phyloP scores from a whole-genome alignment of 2,329 filamentous ascomycete species.

The Botryotinia convoluta region DNA sequence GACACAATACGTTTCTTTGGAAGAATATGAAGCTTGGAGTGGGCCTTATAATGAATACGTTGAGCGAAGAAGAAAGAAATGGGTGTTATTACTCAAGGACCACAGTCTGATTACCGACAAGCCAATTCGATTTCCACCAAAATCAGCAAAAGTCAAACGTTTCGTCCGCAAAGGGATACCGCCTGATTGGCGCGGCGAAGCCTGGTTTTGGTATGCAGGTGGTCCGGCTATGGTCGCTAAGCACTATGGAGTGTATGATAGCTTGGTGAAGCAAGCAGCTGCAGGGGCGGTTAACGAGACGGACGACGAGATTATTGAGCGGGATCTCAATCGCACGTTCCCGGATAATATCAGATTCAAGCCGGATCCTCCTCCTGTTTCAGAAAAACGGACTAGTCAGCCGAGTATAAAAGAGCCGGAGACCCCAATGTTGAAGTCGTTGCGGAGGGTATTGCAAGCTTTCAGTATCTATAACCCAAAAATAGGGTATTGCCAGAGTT shows the following conservation, averaged over 20 bases:
- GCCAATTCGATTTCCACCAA: constrained; percentile 75
- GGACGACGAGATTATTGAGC: constrained; percentile 87
- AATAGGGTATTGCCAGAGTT: constrained; percentile 92
- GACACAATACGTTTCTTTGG: constrained; percentile 71
- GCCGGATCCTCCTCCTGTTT: constrained; percentile 45
- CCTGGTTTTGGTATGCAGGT: constrained; percentile 95
- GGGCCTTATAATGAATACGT: constrained; percentile 71
- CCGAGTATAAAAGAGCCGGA: constrained; percentile 45
- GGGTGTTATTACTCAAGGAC: constrained; percentile 74
- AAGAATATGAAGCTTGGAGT: constrained; percentile 83
- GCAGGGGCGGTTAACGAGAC: constrained; percentile 61
- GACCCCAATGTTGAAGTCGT: constrained; percentile 73
- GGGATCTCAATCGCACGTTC: constrained; percentile 90
- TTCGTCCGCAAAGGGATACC: constrained; percentile 93
- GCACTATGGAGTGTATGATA: constrained; percentile 73
- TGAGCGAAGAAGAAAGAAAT: constrained; percentile 74
- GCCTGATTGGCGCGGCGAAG: constrained; percentile 88
- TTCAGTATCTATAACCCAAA: constrained; percentile 88
- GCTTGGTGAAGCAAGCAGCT: constrained; percentile 62
- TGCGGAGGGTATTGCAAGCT: constrained; percentile 82
- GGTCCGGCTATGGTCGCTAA: constrained; percentile 76
- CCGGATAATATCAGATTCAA: constrained; percentile 93
- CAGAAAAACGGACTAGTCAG: constrained; percentile 37
- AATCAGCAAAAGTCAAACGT: constrained; percentile 79
- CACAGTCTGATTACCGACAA: constrained; percentile 68